Evolutionary conservation across 2,329 filamentous ascomycete genomes (phyloP).

Genomic region (Chalaropsis thielavioides): DNA sequence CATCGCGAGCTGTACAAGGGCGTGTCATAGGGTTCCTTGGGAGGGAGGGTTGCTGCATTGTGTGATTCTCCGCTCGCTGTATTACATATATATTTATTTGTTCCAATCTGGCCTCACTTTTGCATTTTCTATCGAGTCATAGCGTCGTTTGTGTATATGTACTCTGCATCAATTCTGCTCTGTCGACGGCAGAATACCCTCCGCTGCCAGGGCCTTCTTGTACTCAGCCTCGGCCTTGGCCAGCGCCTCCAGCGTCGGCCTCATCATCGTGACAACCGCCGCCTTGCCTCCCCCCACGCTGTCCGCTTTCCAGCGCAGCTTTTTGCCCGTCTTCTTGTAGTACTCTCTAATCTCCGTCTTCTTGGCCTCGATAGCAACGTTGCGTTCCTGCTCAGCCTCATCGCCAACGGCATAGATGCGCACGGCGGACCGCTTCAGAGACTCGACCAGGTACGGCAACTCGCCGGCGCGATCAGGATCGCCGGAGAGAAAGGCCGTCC

Average conservation of each 20-base stretch:
- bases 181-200: conserved; percentile 35
- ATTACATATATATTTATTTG: too few relatives aligned
- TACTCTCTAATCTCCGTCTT: conserved; percentile 58
- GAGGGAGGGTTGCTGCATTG: too few relatives aligned
- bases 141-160: neutral
- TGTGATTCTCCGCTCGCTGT: too few relatives aligned
- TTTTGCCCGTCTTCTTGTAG: conserved; percentile 59
- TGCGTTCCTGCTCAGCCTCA: conserved; percentile 62
- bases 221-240: conserved; percentile 58
- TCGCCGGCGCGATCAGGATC: conserved; percentile 69
- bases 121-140: too few relatives aligned
- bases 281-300: conserved; percentile 59
- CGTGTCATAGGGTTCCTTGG: too few relatives aligned
- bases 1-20: too few relatives aligned
- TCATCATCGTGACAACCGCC: conserved; percentile 62
- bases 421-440: conserved; percentile 59
- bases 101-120: too few relatives aligned
- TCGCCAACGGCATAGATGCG: conserved; percentile 69
- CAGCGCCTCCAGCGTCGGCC: conserved; percentile 57
- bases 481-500: conserved; percentile 79
- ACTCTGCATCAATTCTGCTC: conserved; percentile 24
- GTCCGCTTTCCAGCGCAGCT: conserved; percentile 52
- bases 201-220: conserved; percentile 53
- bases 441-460: conserved; percentile 67
- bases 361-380: conserved; percentile 48